Percentiles rank a stretch among this genome's conserved stretches.
Evolutionary conservation across 2,329 filamentous ascomycete genomes (phyloP).

Genomic region (Tolypocladium ophioglossoides): DNA sequence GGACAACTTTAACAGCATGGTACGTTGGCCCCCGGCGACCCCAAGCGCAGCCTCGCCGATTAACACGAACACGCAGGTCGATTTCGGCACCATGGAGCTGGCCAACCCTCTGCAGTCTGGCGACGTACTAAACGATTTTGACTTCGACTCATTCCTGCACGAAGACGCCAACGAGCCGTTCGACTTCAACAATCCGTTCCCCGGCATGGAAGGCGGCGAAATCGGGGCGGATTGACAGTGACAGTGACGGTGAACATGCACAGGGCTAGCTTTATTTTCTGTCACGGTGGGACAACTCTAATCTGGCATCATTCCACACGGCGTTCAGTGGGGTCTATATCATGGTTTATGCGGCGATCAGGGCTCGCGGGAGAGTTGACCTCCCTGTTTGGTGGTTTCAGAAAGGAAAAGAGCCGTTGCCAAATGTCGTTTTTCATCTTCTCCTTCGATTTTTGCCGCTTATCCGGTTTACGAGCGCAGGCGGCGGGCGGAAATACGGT

Average conservation of each 20-base stretch:
- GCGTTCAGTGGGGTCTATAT: slow-evolving; percentile 29
- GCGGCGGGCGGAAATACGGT: slow-evolving; percentile 1
- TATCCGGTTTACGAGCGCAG: neutral
- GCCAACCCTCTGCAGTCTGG: slow-evolving; percentile 40
- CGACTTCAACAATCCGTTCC: slow-evolving; percentile 42
- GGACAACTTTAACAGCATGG: slow-evolving; percentile 32
- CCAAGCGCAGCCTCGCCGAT: neutral
- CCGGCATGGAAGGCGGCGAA: slow-evolving; percentile 43
- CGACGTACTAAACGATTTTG: slow-evolving; percentile 56
- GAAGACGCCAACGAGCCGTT: slow-evolving; percentile 40
- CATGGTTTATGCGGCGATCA: slow-evolving; percentile 28
- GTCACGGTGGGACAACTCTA: slow-evolving; percentile 21
- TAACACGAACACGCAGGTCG: slow-evolving; percentile 19
- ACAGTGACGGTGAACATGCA: neutral
- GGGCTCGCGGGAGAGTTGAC: slow-evolving; percentile 15
- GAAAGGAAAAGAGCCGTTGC: slow-evolving; percentile 17
- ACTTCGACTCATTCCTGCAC: slow-evolving; percentile 58
- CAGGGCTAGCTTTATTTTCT: slow-evolving; percentile 12
- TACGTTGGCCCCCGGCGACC: slow-evolving; percentile 18
- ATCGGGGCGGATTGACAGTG: slow-evolving; percentile 43
- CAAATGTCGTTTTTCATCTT: slow-evolving; percentile 9
- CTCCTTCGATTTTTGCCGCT: slow-evolving; percentile 5
- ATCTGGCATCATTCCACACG: slow-evolving; percentile 29
- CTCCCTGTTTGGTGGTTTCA: slow-evolving; percentile 14
- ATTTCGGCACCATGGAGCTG: slow-evolving; percentile 42